Base-by-base conservation (phyloP, 495 filamentous ascomycete genomes). In the Aspergillus heteromorphus region DNA sequence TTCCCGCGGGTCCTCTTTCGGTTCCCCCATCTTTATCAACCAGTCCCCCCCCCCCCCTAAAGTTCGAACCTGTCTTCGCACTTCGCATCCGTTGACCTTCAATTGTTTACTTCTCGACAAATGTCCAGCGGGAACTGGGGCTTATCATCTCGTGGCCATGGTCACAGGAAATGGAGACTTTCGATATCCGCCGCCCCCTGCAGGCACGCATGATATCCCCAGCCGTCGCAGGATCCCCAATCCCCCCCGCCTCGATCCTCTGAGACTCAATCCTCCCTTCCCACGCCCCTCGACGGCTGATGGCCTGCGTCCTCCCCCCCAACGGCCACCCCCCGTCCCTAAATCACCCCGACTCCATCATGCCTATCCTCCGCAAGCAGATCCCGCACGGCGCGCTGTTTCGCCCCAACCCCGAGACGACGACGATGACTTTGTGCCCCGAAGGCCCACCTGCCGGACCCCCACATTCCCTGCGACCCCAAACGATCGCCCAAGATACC, bases 81-180 rank as follows among this genome's bases (percentile, higher is more conserved):
- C n/a, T 29, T 49, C 29, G 53, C 40, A 17, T 21, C 45, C 36
- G 18, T 45, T 16, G 23, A 7, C 23, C 23, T 27, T 3, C 23
- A 53, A 20, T 48, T 56, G 31, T n/a, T 17, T 20, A 49, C 20
- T 41, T 31, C 57, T 60, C 63, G 66, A 73, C 70, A 66, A 77
- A 77, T 77, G 74, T 75, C 69, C 70, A 73, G 63, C 71, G 63
- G 59, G 71, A 65, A 64, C 69, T 73, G 67, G 63, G 62, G 69
- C 54, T 62, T 60, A 63, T 62, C 59, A 65, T 49, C 50, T 66
- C 65, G 74, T 76, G 74, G 72, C 74, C 71, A 77, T 77, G 74
- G 74, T 74, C 74, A 77, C 73, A 69, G 70, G 66, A 69, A 69
- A 71, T 73, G 71, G 65, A 65, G 65, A 55, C 53, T 54, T 60